Percentiles rank a stretch among this genome's conserved stretches.
These are phyloP conservation scores for Globisporangium radiosum DNA, from an alignment of 352 stramenopile species.

Conservation along the genomic window DNA sequence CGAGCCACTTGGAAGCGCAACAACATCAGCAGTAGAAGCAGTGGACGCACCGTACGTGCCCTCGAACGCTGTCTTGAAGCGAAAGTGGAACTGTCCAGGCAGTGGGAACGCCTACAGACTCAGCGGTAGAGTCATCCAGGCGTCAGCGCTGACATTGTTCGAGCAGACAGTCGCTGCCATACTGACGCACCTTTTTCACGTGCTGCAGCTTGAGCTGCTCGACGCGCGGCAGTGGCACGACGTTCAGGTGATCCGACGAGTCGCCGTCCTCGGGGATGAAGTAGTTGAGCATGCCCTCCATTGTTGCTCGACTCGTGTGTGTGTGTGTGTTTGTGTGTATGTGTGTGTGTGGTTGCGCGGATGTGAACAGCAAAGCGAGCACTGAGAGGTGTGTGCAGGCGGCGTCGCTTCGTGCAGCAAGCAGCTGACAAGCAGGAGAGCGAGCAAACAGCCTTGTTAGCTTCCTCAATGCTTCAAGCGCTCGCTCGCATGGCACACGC, in stretches of 20 bases:
- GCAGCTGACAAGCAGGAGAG: background rate
- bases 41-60: conserved; percentile 63
- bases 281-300: conserved; percentile 88
- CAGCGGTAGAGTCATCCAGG: background rate
- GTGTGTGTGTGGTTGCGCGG: background rate
- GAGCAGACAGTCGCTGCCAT: background rate
- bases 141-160: background rate
- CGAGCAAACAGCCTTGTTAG: background rate
- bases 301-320: conserved; percentile 13
- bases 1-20: background rate
- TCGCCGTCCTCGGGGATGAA: conserved; percentile 83
- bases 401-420: conserved; percentile 5
- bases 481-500: background rate
- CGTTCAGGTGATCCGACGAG: conserved; percentile 80
- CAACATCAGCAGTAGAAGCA: too few relatives aligned
- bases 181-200: conserved; percentile 65
- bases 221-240: conserved; percentile 73
- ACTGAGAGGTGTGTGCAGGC: background rate
- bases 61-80: conserved; percentile 83
- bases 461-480: background rate
- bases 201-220: conserved; percentile 68
- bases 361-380: background rate
- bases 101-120: conserved; percentile 57
- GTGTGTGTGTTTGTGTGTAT: background rate
- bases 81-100: conserved; percentile 78